Percentiles rank a stretch among this genome's conserved stretches.
Conservation (phyloP, 805 yeast species). For the Babjeviella inositovora region DNA sequence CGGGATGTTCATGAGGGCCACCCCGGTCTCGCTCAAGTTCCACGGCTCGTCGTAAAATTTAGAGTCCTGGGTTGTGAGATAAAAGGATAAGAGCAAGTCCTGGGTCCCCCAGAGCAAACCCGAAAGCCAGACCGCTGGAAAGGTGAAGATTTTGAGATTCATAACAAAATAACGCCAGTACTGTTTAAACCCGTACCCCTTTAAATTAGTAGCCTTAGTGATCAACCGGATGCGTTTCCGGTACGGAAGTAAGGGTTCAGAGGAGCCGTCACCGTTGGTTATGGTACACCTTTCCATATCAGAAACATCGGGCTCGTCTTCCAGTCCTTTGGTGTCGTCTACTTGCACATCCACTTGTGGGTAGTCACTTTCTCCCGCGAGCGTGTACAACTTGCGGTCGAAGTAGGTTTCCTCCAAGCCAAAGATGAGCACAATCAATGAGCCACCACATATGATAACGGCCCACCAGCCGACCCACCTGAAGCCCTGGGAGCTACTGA, state of each 20-base stretch:
- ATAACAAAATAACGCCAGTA: conserved; percentile 32
- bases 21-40: conserved; percentile 47
- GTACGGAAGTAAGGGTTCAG: conserved; percentile 23
- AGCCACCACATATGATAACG: conserved; percentile 45
- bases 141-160: conserved; percentile 38
- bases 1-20: conserved; percentile 66
- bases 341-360: not conserved
- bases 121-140: conserved; percentile 49
- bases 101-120: conserved; percentile 74
- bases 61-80: conserved; percentile 59
- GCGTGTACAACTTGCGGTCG: conserved; percentile 28
- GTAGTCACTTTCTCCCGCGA: conserved; percentile 2
- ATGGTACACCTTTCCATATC: no score
- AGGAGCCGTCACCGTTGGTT: conserved; percentile 11
- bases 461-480: conserved; percentile 68
- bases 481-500: conserved; percentile 43
- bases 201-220: conserved; percentile 41
- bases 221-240: conserved; percentile 28
- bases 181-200: conserved; percentile 53
- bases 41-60: conserved; percentile 51
- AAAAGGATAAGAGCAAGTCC: conserved; percentile 62
- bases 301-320: not conserved
- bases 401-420: conserved; percentile 60
- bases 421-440: conserved; percentile 35
- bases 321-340: not conserved